Conservation (phyloP, 75 land plant genomes). For the Pinus albicaulis region DNA sequence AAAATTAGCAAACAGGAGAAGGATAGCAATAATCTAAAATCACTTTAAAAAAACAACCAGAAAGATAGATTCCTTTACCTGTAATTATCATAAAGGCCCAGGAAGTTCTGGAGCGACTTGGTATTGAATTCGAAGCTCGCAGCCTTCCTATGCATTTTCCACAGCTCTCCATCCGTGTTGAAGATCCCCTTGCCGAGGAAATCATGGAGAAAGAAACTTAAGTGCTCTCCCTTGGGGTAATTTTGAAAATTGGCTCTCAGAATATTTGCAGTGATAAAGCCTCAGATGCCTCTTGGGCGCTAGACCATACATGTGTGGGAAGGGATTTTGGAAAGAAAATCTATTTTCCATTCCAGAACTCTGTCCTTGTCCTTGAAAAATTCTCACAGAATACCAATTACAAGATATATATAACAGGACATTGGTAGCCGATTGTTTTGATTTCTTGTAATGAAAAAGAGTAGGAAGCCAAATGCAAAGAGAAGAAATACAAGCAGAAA, state of each 20-base stretch:
- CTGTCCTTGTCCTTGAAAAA: not conserved
- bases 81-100: too few relatives aligned
- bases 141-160: conserved; percentile 22
- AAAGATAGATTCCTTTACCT: too few relatives aligned
- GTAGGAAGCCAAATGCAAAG: too few relatives aligned
- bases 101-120: conserved; percentile 16
- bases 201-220: conserved; percentile 11
- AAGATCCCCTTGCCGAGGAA: conserved; percentile 40
- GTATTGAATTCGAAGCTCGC: conserved; percentile 32
- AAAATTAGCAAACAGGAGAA: too few relatives aligned
- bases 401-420: not conserved
- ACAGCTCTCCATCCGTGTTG: conserved; percentile 35
- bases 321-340: not conserved
- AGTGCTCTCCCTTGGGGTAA: conserved; percentile 17
- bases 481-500: too few relatives aligned
- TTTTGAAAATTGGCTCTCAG: conserved; percentile 20
- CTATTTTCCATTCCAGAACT: not conserved
- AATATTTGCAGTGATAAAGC: conserved; percentile 49
- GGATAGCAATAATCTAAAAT: too few relatives aligned
- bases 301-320: not conserved
- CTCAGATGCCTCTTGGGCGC: not conserved
- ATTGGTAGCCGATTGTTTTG: not conserved
- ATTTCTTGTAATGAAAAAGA: too few relatives aligned
- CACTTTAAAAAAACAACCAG: too few relatives aligned
- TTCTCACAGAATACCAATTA: not conserved